Percentiles rank a stretch among this genome's conserved stretches.
Evolutionary conservation across 129 eudicot genomes (phyloP).

Genomic region (Centaurea solstitialis): DNA sequence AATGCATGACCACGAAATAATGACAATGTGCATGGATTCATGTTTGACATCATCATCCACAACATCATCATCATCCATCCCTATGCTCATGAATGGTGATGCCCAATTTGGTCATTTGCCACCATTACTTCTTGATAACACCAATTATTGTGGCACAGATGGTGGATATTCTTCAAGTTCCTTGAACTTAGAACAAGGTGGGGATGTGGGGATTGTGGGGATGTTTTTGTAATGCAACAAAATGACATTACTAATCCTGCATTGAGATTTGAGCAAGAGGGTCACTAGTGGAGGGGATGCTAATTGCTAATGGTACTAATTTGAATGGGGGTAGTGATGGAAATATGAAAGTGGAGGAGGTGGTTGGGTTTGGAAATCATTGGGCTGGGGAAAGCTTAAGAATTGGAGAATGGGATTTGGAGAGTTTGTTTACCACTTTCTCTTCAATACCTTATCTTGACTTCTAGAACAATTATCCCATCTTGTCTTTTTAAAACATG

Average conservation of each 20-base stretch:
- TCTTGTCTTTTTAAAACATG: not conserved
- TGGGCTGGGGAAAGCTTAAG: conserved; percentile 68
- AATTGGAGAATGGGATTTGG: conserved; percentile 83
- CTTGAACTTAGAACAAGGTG: conserved; percentile 33
- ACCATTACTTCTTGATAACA: conserved; percentile 27
- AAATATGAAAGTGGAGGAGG: conserved; percentile 48
- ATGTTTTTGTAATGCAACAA: conserved; percentile 55
- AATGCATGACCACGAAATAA: conserved; percentile 48
- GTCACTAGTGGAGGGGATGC: conserved; percentile 16
- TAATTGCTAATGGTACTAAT: conserved; percentile 14
- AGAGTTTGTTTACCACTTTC: conserved; percentile 76
- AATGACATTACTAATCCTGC: conserved; percentile 46
- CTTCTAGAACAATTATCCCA: conserved; percentile 44
- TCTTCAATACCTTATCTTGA: conserved; percentile 69
- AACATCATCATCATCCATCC: conserved; percentile 35
- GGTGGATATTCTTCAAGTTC: conserved; percentile 24
- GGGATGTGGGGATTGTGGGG: conserved; percentile 36
- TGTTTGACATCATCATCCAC: conserved; percentile 33
- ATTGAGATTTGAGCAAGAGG: conserved; percentile 37
- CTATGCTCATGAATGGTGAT: conserved; percentile 8
- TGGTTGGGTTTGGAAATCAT: conserved; percentile 59
- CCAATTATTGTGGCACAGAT: conserved; percentile 16
- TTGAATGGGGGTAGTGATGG: conserved; percentile 33
- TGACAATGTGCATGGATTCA: conserved; percentile 51
- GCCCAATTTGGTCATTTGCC: conserved; percentile 54